phyloP scores from a whole-genome alignment of 2,329 filamentous ascomycete genomes.

The Colletotrichum agaves region DNA sequence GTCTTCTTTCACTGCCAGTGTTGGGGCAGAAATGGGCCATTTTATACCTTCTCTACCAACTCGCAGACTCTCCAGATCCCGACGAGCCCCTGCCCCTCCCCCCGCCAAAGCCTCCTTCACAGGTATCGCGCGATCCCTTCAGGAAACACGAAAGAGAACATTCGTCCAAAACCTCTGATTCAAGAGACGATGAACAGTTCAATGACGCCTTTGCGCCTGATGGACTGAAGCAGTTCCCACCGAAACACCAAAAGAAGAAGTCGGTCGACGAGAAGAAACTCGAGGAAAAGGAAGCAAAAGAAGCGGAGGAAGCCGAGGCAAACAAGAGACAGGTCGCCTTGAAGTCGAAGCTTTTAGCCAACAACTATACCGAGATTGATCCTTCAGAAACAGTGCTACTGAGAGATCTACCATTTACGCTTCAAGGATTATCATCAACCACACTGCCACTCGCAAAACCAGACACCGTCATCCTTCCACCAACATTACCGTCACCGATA shows the following conservation, averaged over 20 bases:
- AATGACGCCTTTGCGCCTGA: constrained; percentile 66
- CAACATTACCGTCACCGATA: constrained; percentile 83
- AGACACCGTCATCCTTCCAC: constrained; percentile 78
- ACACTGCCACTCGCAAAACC: constrained; percentile 80
- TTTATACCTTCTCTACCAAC: constrained; percentile 86
- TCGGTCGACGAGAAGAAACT: constrained; percentile 47
- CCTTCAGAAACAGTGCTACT: constrained; percentile 75
- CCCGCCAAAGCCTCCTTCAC: constrained; percentile 50
- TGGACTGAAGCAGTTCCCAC: constrained; percentile 58
- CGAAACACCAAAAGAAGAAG: constrained; percentile 51
- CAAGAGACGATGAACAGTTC: constrained; percentile 60
- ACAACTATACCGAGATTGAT: constrained; percentile 65
- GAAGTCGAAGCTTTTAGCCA: constrained; percentile 67
- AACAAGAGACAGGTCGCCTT: constrained; percentile 62
- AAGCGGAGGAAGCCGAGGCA: constrained; percentile 41
- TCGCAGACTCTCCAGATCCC: constrained; percentile 75
- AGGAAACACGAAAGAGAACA: constrained; percentile 52
- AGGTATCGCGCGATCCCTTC: constrained; percentile 45
- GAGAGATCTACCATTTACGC: constrained; percentile 88
- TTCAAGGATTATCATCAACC: constrained; percentile 90
- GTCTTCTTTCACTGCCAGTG: constrained; percentile 89
- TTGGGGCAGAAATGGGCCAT: constrained; percentile 98
- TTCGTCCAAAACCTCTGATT: constrained; percentile 48
- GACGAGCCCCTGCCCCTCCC: constrained; percentile 61
- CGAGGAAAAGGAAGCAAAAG: constrained; percentile 41